Evolutionary conservation across 2,329 filamentous ascomycete genomes (phyloP).

Genomic region (Cercospora nicotianae): DNA sequence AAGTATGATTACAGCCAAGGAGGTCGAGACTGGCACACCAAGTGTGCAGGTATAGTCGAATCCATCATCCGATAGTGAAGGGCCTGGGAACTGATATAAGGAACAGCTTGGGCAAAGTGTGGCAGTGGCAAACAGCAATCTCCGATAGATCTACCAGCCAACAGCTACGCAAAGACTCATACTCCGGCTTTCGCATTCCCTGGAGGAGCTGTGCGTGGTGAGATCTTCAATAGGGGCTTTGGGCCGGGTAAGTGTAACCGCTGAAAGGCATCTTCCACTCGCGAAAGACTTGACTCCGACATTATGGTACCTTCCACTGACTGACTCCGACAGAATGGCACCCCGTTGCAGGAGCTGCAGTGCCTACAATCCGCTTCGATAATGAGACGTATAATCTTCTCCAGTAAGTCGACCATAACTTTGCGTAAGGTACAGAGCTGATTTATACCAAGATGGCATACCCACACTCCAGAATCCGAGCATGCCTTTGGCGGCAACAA

Average conservation of each 20-base stretch:
- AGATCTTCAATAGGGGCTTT: not conserved
- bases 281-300: not conserved
- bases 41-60: not conserved
- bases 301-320: not conserved
- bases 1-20: not conserved
- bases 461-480: not conserved
- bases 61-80: not conserved
- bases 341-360: not conserved
- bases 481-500: slow-evolving; percentile 4
- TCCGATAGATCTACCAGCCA: not conserved
- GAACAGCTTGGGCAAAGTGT: not conserved
- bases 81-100: not conserved
- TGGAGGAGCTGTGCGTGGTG: not conserved
- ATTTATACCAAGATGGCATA: not conserved
- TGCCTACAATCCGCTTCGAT: not conserved
- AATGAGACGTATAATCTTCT: not conserved
- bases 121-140: not conserved
- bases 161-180: not conserved
- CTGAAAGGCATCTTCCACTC: not conserved
- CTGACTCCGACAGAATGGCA: not conserved
- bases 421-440: not conserved
- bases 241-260: not conserved
- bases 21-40: slow-evolving; percentile 1
- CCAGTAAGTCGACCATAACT: not conserved
- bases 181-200: not conserved